Conservation (phyloP, 768 basidiomycete species). For the Mycena chlorophos region DNA sequence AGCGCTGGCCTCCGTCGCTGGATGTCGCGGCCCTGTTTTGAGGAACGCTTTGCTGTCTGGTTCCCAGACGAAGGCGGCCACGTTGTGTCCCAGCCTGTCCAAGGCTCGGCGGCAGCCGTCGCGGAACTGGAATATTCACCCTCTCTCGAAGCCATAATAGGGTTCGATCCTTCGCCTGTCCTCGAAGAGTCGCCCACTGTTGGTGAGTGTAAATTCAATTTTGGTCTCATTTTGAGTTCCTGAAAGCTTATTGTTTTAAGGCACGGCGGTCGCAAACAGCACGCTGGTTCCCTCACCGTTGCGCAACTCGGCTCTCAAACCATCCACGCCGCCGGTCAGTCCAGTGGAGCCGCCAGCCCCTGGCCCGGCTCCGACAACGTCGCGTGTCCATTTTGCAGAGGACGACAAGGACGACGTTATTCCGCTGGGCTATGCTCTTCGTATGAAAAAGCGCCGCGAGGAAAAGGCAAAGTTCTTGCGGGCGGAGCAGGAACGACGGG, state of each 20-base stretch:
- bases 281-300: constrained; percentile 49
- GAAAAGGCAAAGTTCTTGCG: constrained; percentile 69
- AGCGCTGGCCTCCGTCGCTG: constrained; percentile 67
- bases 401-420: constrained; percentile 67
- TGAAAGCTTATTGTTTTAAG: constrained; percentile 21
- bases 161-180: constrained; percentile 37
- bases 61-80: constrained; percentile 41
- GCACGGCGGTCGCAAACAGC: constrained; percentile 4
- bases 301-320: constrained; percentile 32
- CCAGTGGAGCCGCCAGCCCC: constrained; percentile 7
- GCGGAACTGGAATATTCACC: constrained; percentile 74
- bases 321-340: constrained; percentile 12
- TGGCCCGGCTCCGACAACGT: constrained; percentile 34
- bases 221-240: constrained; percentile 5
- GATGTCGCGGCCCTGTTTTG: constrained; percentile 73
- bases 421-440: constrained; percentile 69
- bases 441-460: constrained; percentile 70
- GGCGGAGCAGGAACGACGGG: constrained; percentile 56
- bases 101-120: constrained; percentile 56
- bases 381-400: constrained; percentile 67
- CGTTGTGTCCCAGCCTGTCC: constrained; percentile 41
- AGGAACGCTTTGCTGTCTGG: constrained; percentile 66
- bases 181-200: constrained; percentile 21
- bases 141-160: constrained; percentile 63
- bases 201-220: constrained; percentile 10